These are phyloP conservation scores for Cryptomeria japonica DNA, from an alignment of 75 land plant genomes.

Conservation along the genomic window DNA sequence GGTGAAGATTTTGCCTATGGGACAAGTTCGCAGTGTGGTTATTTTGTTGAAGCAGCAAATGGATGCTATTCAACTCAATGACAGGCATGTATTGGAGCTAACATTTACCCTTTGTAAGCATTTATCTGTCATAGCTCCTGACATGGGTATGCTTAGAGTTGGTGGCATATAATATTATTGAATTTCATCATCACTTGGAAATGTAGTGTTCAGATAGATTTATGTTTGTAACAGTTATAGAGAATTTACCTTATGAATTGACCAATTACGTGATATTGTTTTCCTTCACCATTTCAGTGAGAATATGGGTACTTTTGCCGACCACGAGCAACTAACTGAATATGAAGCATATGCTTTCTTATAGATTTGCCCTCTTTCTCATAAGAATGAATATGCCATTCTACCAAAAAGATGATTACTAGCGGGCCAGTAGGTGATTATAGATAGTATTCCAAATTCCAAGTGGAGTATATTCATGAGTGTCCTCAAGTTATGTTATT, in stretches of 20 bases:
- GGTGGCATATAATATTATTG: background rate
- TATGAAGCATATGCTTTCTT: background rate
- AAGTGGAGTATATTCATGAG: background rate
- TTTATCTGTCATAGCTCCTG: background rate
- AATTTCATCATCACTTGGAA: background rate
- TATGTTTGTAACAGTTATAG: background rate
- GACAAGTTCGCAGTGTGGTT: background rate
- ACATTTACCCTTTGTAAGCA: background rate
- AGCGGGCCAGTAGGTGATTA: background rate
- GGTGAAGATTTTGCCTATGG: conserved; percentile 1
- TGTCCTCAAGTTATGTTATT: background rate
- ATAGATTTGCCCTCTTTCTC: background rate
- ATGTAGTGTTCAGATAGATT: background rate
- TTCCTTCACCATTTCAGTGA: background rate
- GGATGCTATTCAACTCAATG: conserved; percentile 8
- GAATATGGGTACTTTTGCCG: background rate
- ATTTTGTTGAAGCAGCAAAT: conserved; percentile 5
- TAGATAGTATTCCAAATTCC: background rate
- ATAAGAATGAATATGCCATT: background rate
- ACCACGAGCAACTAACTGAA: background rate
- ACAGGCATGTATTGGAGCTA: background rate
- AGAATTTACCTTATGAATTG: background rate
- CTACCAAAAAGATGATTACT: background rate
- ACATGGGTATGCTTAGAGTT: background rate
- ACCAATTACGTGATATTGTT: background rate